Evolutionary conservation across 129 eudicot genomes (phyloP), one percentile per base, ranked within the genome.

Genomic region (Oenanthe sinensis): DNA sequence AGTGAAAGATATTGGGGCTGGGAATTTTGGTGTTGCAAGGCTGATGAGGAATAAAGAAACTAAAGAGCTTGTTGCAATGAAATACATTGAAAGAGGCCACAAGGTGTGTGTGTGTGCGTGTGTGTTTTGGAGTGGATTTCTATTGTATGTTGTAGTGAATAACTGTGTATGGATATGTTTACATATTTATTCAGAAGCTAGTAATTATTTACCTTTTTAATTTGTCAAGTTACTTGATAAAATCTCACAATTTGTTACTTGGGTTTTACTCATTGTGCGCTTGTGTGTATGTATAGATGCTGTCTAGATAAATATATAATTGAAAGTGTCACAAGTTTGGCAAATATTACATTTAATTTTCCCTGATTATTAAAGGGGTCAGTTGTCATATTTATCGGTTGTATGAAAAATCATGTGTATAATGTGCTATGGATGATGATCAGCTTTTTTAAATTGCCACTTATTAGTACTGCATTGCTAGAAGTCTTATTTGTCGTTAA

Each of bases 1-100:
- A 77, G 97, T 93, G 76, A 93, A 93, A 89, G 98, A 93, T 89
- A 93, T 93, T 83, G 98, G 98, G 84, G 85, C 97, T 85, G 97
- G 98, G 52, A 90, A 93, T 84, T 93, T 93, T 73, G 97, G 98
- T 8, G 94, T 93, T 80, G 98, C 97, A 2, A 88, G 98, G 82
- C 89, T 93, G 50, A 90, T 93, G 98, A 93, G 97, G 84, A 93
- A 93, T 81, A 93, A 93, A 86, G 98, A 84, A 71, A 93, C 98
- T 6, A 90, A 90, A 77, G 98, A 93, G 77, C 97, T 93, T 71
- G 97, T 93, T 76, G 98, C 98, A 36, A 86, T 93, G 97, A 93
- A 93, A 65, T 93, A 91, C 84, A 93, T 93, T 74, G 98, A 93
- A 83, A 87, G 98, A 85, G 98, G 98, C 22, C 93, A 84, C 60